Base-by-base conservation (phyloP, 495 filamentous ascomycete species). In the Amorphotheca resinae region DNA sequence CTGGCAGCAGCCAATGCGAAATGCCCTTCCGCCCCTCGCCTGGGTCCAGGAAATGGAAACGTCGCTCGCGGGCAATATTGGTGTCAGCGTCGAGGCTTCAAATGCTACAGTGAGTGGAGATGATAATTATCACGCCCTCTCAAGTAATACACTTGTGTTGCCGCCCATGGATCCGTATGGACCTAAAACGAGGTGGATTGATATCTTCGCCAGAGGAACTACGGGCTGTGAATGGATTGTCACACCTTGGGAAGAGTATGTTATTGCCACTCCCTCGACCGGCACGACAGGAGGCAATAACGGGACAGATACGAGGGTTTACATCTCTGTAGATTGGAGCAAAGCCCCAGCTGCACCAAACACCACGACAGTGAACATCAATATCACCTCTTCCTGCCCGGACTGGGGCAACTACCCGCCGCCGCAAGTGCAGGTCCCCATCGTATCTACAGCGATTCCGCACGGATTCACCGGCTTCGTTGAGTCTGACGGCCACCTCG, bases 1-100 rank as follows among this genome's bases (percentile, higher is more conserved):
- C 57, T 74, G 74, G 77, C 79, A 84, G 53, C 79, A 82, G 53
- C 72, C 79, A 2, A 84, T 82, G 79, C 64, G 79, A 22, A 79
- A 84, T 52, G 67, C 68, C 1, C 64, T 79, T 17, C 79, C 79
- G 2, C 44, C 52, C n/a, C 63, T 83, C 53, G 47, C 68, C 6
- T 77, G 72, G 51, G 70, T 77, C 16, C 72, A 77, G 52, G 64
- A 64, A 0, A 49, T 63, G 3, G 74, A 77, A 41, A 67, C 65
- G 7, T 69, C 73, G 3, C 53, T 81, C 12, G 68, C 71, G 5
- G 79, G 80, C 4, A 69, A 77, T 31, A 67, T 85, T 21, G 80
- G 80, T 22, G 65, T 87, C 33, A 67, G 73, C 4, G 67, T 82
- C 26, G 77, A 85, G 58, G 74, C 68, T 8, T 66, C 60, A 43